These are phyloP conservation scores for Rhodamnia rubescens DNA, from an alignment of 345 rosid genomes.

Conservation along the genomic window DNA sequence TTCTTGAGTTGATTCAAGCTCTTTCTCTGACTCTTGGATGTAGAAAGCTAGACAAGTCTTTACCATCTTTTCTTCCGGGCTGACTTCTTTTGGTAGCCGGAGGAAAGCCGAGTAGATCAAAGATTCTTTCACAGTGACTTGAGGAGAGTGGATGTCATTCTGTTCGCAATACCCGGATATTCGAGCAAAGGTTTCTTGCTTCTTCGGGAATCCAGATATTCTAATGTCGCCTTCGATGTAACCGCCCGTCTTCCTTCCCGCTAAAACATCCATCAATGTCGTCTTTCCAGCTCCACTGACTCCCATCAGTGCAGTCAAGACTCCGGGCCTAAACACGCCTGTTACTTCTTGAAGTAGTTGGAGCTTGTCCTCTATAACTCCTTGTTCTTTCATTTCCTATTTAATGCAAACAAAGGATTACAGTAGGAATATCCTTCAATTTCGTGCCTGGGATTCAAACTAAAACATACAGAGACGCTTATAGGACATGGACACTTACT, in stretches of 20 bases:
- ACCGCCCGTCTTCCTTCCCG: constrained; percentile 89
- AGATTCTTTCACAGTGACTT: constrained; percentile 78
- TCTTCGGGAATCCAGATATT: constrained; percentile 78
- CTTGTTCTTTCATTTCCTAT: constrained; percentile 90
- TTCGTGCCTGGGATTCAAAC: neutral
- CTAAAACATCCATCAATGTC: constrained; percentile 91
- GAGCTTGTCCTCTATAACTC: constrained; percentile 52
- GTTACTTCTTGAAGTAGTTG: constrained; percentile 70
- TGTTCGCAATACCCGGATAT: constrained; percentile 92
- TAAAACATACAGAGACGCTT: neutral
- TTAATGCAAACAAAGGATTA: neutral
- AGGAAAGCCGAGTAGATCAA: constrained; percentile 86
- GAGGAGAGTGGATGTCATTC: constrained; percentile 83
- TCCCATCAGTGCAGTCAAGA: constrained; percentile 91
- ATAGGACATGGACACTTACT: constrained; percentile 22
- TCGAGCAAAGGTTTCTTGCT: constrained; percentile 90
- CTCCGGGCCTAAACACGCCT: constrained; percentile 85
- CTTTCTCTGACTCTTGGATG: neutral
- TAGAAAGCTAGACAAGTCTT: neutral
- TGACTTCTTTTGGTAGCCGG: constrained; percentile 65
- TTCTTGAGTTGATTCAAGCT: neutral
- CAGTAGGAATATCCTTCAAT: neutral
- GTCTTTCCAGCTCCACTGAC: constrained; percentile 99
- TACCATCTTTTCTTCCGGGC: constrained; percentile 71
- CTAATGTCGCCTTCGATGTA: constrained; percentile 77